Evolutionary conservation across 805 yeast species (phyloP).

Genomic region (Jamesozyma rosinii): DNA sequence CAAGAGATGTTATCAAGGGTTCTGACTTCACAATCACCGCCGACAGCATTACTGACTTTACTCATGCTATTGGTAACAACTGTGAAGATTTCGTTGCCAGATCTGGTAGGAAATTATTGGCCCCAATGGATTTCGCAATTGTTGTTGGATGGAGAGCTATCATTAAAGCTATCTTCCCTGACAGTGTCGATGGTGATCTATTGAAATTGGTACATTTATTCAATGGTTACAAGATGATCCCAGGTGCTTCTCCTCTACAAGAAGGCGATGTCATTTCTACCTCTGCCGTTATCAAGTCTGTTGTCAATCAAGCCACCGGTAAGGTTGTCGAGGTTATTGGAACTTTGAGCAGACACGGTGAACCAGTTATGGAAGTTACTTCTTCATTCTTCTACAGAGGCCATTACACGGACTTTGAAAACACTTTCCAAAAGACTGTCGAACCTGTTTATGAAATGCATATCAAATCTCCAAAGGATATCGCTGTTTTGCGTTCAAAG

Average conservation of each 20-base stretch:
- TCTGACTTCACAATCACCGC: constrained; percentile 58
- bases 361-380: constrained; percentile 85
- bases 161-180: constrained; percentile 96
- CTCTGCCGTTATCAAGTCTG: constrained; percentile 77
- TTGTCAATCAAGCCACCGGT: constrained; percentile 84
- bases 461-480: constrained; percentile 70
- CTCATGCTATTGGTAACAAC: constrained; percentile 93
- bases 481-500: constrained; percentile 86
- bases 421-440: constrained; percentile 79
- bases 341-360: constrained; percentile 62
- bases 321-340: constrained; percentile 95
- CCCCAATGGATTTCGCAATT: constrained; percentile 99
- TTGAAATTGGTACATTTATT: constrained; percentile 89
- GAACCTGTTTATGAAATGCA: constrained; percentile 82
- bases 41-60: constrained; percentile 78
- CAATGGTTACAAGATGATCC: constrained; percentile 85
- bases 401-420: constrained; percentile 72
- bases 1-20: constrained; percentile 63
- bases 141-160: constrained; percentile 98
- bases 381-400: constrained; percentile 97
- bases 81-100: constrained; percentile 92
- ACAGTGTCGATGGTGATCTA: constrained; percentile 90
- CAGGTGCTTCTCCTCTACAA: constrained; percentile 83
- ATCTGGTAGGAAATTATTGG: constrained; percentile 72
- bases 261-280: constrained; percentile 81